Evolutionary conservation across 257 asterid species (phyloP).

Genomic region (Thymus mandschuricus): DNA sequence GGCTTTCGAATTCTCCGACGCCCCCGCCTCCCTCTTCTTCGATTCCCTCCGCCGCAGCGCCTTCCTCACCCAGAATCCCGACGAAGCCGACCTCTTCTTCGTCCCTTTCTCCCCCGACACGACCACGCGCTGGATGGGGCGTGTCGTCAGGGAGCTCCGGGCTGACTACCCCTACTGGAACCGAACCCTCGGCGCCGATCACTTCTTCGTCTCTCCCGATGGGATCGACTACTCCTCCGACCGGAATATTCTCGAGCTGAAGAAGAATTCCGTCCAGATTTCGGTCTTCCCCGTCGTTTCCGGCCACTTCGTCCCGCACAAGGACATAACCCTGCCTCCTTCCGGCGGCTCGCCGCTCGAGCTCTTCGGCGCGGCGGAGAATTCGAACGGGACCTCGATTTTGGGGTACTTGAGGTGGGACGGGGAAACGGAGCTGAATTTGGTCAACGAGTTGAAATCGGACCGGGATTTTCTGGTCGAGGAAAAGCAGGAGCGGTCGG

Average conservation of each 20-base stretch:
- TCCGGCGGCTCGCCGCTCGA: conserved; percentile 25
- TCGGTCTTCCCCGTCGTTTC: conserved; percentile 74
- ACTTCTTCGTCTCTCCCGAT: conserved; percentile 62
- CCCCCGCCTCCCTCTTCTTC: conserved; percentile 64
- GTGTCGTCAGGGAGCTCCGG: conserved; percentile 62
- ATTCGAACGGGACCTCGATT: conserved; percentile 23
- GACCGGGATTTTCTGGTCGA: conserved; percentile 57
- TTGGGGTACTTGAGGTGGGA: conserved; percentile 70
- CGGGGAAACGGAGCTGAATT: conserved; percentile 38
- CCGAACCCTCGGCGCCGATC: conserved; percentile 94
- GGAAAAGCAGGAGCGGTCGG: conserved; percentile 38
- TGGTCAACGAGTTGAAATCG: conserved; percentile 60
- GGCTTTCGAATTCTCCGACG: conserved; percentile 42
- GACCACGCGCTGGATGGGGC: conserved; percentile 67
- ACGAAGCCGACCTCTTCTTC: conserved; percentile 78
- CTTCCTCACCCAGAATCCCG: conserved; percentile 60
- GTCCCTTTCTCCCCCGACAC: conserved; percentile 68
- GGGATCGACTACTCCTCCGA: conserved; percentile 80
- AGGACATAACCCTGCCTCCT: conserved; percentile 76
- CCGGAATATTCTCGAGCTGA: conserved; percentile 77
- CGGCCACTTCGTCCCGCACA: conserved; percentile 77
- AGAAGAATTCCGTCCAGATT: conserved; percentile 81
- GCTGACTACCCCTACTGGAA: conserved; percentile 71
- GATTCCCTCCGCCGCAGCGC: conserved; percentile 56
- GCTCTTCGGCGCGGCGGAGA: conserved; percentile 29